These are phyloP conservation scores for Pseudogymnoascus sp. DNA, from an alignment of 2,329 filamentous ascomycete species.

Conservation along the genomic window DNA sequence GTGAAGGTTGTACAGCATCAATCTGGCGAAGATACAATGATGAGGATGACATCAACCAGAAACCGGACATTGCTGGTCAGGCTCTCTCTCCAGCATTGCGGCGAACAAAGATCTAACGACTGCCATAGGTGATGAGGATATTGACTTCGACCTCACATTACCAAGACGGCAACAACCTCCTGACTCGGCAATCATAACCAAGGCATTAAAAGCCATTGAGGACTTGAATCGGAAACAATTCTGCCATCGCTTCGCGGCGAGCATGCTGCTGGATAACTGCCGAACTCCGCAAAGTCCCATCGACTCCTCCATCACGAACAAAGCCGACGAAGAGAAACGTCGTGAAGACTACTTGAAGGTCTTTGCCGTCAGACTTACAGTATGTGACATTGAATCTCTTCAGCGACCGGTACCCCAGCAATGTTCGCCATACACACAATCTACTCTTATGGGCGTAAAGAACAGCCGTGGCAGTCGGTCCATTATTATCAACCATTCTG, in stretches of 20 bases:
- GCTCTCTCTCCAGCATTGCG: not conserved
- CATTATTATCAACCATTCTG: constrained; percentile 22
- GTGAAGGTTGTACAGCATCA: constrained; percentile 1
- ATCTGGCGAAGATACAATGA: not conserved
- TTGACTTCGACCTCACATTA: constrained; percentile 8
- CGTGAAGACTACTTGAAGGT: constrained; percentile 43
- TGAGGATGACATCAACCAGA: not conserved
- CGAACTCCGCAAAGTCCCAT: constrained; percentile 20
- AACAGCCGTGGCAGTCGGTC: constrained; percentile 26
- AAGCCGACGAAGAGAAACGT: constrained; percentile 24
- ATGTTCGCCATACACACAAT: constrained; percentile 39
- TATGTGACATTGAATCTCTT: constrained; percentile 52
- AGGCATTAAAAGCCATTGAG: constrained; percentile 1
- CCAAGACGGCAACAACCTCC: not conserved
- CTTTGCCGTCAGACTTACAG: constrained; percentile 52
- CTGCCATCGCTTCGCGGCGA: constrained; percentile 28
- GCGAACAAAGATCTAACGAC: not conserved
- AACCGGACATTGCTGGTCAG: not conserved
- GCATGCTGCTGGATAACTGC: constrained; percentile 29
- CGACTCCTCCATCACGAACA: constrained; percentile 22
- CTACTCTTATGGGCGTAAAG: constrained; percentile 29
- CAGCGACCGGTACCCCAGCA: constrained; percentile 40
- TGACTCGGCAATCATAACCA: not conserved
- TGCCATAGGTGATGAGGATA: not conserved
- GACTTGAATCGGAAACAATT: constrained; percentile 21